Percentiles rank a stretch among this genome's conserved stretches.
Conservation (phyloP, 2,329 filamentous ascomycete species). For the Neopestalotiopsis sp. region DNA sequence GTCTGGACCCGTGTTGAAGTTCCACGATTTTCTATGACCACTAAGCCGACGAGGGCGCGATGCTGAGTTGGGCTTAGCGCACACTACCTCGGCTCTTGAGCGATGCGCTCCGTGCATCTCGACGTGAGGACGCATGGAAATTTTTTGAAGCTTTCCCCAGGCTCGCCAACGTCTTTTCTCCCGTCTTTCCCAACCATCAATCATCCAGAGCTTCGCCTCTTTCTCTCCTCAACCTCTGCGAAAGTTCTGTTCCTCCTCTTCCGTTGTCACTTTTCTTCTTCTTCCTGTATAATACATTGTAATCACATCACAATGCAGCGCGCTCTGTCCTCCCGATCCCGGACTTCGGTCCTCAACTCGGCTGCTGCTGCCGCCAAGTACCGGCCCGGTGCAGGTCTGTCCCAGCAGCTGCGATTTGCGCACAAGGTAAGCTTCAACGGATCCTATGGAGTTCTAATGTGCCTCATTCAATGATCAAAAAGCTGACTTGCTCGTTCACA, state of each 20-base stretch:
- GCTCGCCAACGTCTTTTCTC: conserved; percentile 28
- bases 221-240: conserved; percentile 28
- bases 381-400: conserved; percentile 67
- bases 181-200: conserved; percentile 23
- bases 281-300: conserved; percentile 32
- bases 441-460: too few species aligned
- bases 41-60: conserved; percentile 33
- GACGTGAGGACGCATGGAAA: conserved; percentile 31
- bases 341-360: conserved; percentile 80
- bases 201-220: conserved; percentile 31
- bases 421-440: conserved; percentile 76
- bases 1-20: conserved; percentile 20
- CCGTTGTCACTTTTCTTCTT: conserved; percentile 30
- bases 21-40: conserved; percentile 40
- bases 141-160: conserved; percentile 41
- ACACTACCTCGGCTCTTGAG: conserved; percentile 29
- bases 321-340: conserved; percentile 81
- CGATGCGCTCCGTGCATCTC: conserved; percentile 16
- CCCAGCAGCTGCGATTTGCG: conserved; percentile 93
- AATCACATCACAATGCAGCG: conserved; percentile 81
- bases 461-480: background rate
- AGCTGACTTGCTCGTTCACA: conserved; percentile 44
- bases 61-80: conserved; percentile 35
- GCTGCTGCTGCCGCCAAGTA: conserved; percentile 65
- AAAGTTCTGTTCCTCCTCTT: conserved; percentile 36